A percentile compares a stretch with the other conserved stretches of the same genome.
Evolutionary conservation across 208 protist genomes (phyloP).

Genomic region (Acanthamoeba royreba): DNA sequence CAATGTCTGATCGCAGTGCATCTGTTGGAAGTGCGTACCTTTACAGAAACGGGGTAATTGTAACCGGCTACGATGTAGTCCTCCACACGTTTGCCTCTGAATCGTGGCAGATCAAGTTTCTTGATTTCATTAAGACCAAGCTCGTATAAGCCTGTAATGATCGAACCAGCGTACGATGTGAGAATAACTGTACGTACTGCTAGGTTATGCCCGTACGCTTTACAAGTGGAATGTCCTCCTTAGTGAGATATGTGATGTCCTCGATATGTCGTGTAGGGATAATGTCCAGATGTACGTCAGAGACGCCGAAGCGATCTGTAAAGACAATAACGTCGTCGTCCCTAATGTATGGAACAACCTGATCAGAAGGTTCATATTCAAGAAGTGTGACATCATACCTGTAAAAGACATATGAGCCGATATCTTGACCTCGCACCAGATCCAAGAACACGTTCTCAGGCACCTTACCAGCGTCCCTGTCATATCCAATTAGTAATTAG

Average conservation of each 20-base stretch:
- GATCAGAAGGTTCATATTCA: background rate
- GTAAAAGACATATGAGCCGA: background rate
- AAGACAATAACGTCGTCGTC: background rate
- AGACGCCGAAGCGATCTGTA: background rate
- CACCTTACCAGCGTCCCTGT: background rate
- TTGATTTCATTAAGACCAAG: background rate
- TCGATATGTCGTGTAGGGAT: background rate
- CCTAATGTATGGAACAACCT: background rate
- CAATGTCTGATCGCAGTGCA: too few species aligned
- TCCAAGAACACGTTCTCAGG: background rate
- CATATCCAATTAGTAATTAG: background rate
- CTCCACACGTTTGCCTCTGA: background rate
- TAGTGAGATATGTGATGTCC: background rate
- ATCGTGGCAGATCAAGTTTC: background rate
- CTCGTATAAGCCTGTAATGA: background rate
- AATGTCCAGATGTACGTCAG: background rate
- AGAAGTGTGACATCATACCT: background rate
- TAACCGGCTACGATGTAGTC: background rate
- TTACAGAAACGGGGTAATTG: background rate
- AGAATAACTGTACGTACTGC: too few species aligned
- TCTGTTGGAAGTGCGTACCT: background rate
- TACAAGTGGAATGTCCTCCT: background rate
- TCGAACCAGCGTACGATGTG: too few species aligned
- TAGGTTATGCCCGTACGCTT: background rate
- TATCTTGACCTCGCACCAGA: background rate